Percentiles rank a stretch among this genome's conserved stretches.
phyloP scores from a whole-genome alignment of 1,284 basidiomycete species.

The Tilletia indica region DNA sequence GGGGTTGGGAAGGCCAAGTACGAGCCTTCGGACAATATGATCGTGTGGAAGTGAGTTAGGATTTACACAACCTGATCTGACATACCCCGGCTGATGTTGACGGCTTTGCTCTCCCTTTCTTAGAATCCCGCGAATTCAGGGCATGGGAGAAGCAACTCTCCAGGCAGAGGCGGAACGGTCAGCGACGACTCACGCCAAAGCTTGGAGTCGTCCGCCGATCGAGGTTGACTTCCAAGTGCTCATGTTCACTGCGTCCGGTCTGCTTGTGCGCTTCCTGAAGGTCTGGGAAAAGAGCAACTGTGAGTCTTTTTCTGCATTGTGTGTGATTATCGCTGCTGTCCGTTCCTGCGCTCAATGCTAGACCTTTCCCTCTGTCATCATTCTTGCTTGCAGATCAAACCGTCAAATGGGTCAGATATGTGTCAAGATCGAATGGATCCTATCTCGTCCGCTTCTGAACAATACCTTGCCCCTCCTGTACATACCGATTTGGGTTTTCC shows the following conservation, averaged over 20 bases:
- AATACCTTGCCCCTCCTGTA: too few relatives aligned
- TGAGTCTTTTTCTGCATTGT: neutral
- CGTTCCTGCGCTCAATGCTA: neutral
- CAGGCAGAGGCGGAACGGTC: constrained; percentile 79
- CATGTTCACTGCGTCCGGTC: constrained; percentile 94
- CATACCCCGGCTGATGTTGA: too few relatives aligned
- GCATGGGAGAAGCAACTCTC: constrained; percentile 83
- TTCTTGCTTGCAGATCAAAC: constrained; percentile 16
- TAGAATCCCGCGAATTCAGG: constrained; percentile 88
- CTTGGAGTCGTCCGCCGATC: constrained; percentile 96
- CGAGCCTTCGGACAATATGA: constrained; percentile 86
- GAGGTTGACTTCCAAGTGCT: constrained; percentile 96
- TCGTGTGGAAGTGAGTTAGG: constrained; percentile 88
- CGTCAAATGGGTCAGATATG: constrained; percentile 48
- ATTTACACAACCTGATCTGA: too few relatives aligned
- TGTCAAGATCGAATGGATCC: constrained; percentile 41
- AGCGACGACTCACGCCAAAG: constrained; percentile 81
- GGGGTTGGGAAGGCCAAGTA: constrained; percentile 94
- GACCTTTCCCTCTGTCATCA: neutral
- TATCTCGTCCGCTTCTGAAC: constrained; percentile 45
- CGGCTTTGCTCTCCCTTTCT: too few relatives aligned
- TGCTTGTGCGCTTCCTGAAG: constrained; percentile 94
- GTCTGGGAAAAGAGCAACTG: constrained; percentile 92
- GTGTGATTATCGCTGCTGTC: too few relatives aligned
- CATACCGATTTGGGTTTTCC: too few relatives aligned